Evolutionary conservation across 2,329 filamentous ascomycete genomes (phyloP).

Genomic region (Cadophora gregata): DNA sequence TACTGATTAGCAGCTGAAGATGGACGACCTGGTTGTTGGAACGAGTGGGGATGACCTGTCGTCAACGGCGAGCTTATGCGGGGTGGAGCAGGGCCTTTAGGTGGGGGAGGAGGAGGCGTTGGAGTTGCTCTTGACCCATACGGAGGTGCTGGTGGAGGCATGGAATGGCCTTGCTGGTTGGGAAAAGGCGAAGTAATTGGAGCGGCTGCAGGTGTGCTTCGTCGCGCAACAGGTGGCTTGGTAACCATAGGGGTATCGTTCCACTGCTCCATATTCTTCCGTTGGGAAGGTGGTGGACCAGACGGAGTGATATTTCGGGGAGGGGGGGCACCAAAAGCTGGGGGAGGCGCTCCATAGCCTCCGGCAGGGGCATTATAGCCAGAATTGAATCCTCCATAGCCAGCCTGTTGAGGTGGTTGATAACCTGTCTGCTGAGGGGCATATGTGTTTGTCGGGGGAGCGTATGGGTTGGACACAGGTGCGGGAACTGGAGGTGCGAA

Average conservation of each 20-base stretch:
- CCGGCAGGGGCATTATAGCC: conserved; percentile 40
- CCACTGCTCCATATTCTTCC: conserved; percentile 81
- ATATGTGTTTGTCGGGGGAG: conserved; percentile 47
- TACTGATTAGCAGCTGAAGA: conserved; percentile 65
- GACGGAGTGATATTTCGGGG: conserved; percentile 72
- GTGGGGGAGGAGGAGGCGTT: conserved; percentile 80
- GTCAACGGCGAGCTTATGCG: conserved; percentile 75
- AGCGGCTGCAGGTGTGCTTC: conserved; percentile 66
- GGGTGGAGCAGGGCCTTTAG: conserved; percentile 75
- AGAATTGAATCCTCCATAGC: conserved; percentile 35
- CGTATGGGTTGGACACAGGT: conserved; percentile 54
- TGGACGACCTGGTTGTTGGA: conserved; percentile 56
- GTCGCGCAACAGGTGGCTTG: conserved; percentile 72
- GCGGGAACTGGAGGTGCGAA: conserved; percentile 53
- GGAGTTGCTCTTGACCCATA: conserved; percentile 66
- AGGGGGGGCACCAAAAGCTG: conserved; percentile 57
- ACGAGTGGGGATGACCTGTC: conserved; percentile 56
- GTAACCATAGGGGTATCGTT: conserved; percentile 92
- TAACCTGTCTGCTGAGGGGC: conserved; percentile 48
- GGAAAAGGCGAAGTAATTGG: conserved; percentile 79
- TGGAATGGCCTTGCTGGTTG: conserved; percentile 60
- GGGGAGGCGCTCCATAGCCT: conserved; percentile 44
- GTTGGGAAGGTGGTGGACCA: conserved; percentile 67
- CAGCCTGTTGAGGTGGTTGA: conserved; percentile 45
- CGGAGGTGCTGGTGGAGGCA: conserved; percentile 64